Conservation (phyloP, 352 stramenopile genomes). For the Chrysophaeum taylorii region DNA sequence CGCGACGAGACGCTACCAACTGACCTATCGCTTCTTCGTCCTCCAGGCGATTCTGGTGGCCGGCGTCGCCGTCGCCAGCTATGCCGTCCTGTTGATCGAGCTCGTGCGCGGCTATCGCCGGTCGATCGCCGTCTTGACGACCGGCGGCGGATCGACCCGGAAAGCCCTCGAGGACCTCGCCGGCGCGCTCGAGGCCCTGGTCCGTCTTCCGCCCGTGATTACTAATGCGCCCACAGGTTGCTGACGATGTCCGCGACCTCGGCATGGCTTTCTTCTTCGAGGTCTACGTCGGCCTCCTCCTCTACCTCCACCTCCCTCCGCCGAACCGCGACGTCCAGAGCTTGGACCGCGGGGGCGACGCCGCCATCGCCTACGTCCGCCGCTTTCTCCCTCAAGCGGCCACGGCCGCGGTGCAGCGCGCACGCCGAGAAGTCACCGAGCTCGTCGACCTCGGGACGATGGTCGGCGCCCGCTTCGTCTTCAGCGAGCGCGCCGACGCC, state of each 20-base stretch:
- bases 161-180: not conserved
- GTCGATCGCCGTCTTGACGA: not conserved
- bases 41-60: not conserved
- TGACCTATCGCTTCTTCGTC: slow-evolving; percentile 1
- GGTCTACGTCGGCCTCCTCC: slow-evolving; percentile 3
- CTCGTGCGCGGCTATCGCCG: not conserved
- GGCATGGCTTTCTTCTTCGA: not conserved
- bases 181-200: not conserved
- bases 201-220: no score
- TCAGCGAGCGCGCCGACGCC: not conserved
- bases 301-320: slow-evolving; percentile 5
- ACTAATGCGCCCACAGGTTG: no score
- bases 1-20: not conserved
- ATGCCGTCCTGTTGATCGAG: not conserved
- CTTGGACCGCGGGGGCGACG: not conserved
- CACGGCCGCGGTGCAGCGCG: no score
- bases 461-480: not conserved
- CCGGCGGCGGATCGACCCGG: not conserved
- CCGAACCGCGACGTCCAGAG: not conserved
- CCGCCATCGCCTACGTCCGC: not conserved
- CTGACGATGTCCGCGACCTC: slow-evolving; percentile 2
- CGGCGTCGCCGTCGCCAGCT: not conserved
- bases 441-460: not conserved
- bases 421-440: not conserved
- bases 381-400: not conserved